These are phyloP conservation scores for Annulohypoxylon maeteangense DNA, from an alignment of 495 filamentous ascomycete species.

Conservation along the genomic window DNA sequence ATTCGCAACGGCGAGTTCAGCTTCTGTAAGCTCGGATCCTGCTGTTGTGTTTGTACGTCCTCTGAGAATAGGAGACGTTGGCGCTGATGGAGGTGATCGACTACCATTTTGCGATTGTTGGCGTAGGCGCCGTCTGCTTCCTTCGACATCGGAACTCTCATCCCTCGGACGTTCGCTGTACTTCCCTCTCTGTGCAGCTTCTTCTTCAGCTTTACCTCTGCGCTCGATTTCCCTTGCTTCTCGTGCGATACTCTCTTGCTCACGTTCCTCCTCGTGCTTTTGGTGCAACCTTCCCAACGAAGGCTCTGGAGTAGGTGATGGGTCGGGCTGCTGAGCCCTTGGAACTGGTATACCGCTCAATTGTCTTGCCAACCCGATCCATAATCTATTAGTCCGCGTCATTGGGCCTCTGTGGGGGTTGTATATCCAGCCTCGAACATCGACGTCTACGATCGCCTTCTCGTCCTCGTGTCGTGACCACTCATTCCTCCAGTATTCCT, in stretches of 20 bases:
- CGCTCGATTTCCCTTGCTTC: conserved; percentile 79
- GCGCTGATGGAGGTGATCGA: conserved; percentile 42
- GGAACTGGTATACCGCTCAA: conserved; percentile 85
- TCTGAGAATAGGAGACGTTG: conserved; percentile 49
- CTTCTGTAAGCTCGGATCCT: conserved; percentile 68
- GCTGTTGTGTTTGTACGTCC: conserved; percentile 50
- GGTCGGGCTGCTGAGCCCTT: conserved; percentile 44
- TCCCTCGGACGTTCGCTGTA: conserved; percentile 57
- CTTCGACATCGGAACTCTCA: conserved; percentile 48
- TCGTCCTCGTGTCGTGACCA: conserved; percentile 79
- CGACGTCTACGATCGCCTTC: conserved; percentile 87
- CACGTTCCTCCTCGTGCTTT: conserved; percentile 55
- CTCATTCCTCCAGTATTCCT: conserved; percentile 74
- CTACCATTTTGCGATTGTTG: conserved; percentile 31
- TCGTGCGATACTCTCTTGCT: conserved; percentile 71
- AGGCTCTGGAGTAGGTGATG: conserved; percentile 18
- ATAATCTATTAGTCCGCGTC: conserved; percentile 84
- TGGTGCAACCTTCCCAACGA: conserved; percentile 44
- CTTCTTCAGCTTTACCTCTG: conserved; percentile 74
- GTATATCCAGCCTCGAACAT: conserved; percentile 95
- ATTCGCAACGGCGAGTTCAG: conserved; percentile 83
- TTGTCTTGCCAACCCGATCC: conserved; percentile 83
- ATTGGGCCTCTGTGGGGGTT: conserved; percentile 86
- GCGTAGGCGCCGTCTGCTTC: conserved; percentile 19
- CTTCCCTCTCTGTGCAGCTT: conserved; percentile 72